phyloP scores from a whole-genome alignment of 352 stramenopile genomes.

The Phytophthora capsici region DNA sequence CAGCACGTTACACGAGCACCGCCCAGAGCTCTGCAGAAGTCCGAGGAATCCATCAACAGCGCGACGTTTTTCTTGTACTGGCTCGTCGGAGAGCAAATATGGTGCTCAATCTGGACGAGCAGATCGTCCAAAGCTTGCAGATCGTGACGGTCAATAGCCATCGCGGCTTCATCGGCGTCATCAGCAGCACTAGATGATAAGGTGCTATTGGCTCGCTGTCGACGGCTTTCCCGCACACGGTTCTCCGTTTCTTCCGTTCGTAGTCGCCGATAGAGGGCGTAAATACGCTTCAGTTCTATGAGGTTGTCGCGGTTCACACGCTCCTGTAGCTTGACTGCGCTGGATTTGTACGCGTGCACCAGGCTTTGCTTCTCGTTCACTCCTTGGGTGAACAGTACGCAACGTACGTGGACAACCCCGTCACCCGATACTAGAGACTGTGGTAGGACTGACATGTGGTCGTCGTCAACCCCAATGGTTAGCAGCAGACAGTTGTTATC shows the following conservation, averaged over 20 bases:
- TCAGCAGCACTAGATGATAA: conserved; percentile 6
- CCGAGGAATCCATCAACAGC: conserved; percentile 80
- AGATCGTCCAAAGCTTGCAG: conserved; percentile 71
- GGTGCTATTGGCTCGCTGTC: conserved; percentile 25
- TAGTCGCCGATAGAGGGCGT: conserved; percentile 57
- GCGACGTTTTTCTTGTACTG: conserved; percentile 87
- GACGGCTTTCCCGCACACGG: conserved; percentile 33
- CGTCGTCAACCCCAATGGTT: conserved; percentile 66
- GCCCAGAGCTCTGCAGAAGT: conserved; percentile 88
- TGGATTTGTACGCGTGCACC: conserved; percentile 79
- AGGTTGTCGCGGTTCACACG: conserved; percentile 86
- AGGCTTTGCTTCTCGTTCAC: conserved; percentile 89
- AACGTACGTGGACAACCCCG: conserved; percentile 60
- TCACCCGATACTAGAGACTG: conserved; percentile 46
- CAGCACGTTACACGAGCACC: conserved; percentile 95
- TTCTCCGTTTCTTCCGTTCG: conserved; percentile 49
- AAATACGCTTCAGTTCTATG: conserved; percentile 66
- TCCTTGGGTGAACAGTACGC: conserved; percentile 81
- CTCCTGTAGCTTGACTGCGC: conserved; percentile 78
- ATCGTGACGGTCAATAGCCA: conserved; percentile 40
- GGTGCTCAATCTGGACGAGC: conserved; percentile 72
- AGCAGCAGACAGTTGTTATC: conserved; percentile 58
- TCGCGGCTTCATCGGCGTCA: conserved; percentile 35
- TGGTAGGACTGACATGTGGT: conserved; percentile 62
- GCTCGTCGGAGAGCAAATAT: conserved; percentile 69